Percentiles rank a stretch among this genome's conserved stretches.
Conservation (phyloP, 2,329 filamentous ascomycete species). For the Claviceps lovelessii region DNA sequence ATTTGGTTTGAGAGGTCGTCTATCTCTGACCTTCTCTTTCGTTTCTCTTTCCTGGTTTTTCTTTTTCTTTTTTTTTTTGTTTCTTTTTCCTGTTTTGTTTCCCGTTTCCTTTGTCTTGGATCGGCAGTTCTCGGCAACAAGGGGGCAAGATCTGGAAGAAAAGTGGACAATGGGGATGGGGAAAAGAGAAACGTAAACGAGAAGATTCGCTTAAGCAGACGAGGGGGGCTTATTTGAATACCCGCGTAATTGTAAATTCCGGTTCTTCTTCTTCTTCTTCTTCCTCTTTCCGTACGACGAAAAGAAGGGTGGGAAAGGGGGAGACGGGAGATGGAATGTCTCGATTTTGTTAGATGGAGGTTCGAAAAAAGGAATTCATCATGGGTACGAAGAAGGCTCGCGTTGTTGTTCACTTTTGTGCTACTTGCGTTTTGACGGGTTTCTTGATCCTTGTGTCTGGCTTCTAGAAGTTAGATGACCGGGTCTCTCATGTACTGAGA, state of each 20-base stretch:
- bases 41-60: not conserved
- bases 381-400: not conserved
- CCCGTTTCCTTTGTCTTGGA: not conserved
- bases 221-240: conserved; percentile 1
- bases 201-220: conserved; percentile 1
- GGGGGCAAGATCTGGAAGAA: not conserved
- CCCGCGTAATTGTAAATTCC: not conserved
- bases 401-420: not conserved
- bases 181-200: not conserved
- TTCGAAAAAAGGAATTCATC: not conserved
- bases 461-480: not conserved
- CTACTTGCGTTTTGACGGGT: not conserved
- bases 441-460: not conserved
- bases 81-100: not conserved
- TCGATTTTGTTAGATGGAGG: not conserved
- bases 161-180: not conserved
- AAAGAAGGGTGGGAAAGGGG: not conserved
- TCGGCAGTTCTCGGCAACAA: not conserved
- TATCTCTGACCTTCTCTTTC: not conserved
- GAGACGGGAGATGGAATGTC: not conserved
- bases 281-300: not conserved
- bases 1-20: not conserved
- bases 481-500: not conserved
- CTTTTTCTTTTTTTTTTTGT: not conserved
- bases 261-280: not conserved